phyloP scores from a whole-genome alignment of 805 yeast genomes.

The Ogataea allantospora region DNA sequence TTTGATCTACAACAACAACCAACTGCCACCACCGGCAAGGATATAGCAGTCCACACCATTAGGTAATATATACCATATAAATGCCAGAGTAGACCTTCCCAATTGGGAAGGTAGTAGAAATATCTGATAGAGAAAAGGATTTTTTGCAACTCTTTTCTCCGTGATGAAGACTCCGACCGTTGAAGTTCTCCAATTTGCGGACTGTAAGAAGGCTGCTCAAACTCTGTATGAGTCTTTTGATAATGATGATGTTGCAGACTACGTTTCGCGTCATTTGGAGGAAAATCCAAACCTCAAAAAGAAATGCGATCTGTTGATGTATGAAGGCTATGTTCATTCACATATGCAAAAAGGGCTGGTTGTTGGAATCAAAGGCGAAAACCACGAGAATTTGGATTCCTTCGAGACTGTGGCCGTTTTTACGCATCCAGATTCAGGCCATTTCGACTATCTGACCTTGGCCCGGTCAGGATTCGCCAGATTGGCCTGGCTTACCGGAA shows the following conservation, averaged over 20 bases:
- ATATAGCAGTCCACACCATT: conserved; percentile 51
- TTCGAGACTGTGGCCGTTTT: conserved; percentile 58
- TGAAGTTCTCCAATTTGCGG: conserved; percentile 29
- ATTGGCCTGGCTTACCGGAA: conserved; percentile 48
- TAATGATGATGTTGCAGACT: conserved; percentile 34
- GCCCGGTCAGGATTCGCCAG: conserved; percentile 52
- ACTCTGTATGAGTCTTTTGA: conserved; percentile 36
- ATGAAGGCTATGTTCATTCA: conserved; percentile 50
- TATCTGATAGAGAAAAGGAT: not conserved
- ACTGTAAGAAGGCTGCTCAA: conserved; percentile 35
- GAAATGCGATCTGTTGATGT: conserved; percentile 41
- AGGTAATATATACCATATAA: conserved; percentile 30
- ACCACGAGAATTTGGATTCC: conserved; percentile 27
- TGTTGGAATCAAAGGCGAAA: conserved; percentile 47
- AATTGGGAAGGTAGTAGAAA: conserved; percentile 12
- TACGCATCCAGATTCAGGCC: conserved; percentile 46
- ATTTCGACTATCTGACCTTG: conserved; percentile 44
- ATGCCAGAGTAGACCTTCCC: conserved; percentile 11
- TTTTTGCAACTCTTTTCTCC: conserved; percentile 2
- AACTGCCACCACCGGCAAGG: conserved; percentile 41
- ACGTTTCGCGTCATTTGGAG: conserved; percentile 33
- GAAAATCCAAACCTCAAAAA: conserved; percentile 30
- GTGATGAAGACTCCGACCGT: conserved; percentile 20
- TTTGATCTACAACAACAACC: conserved; percentile 52
- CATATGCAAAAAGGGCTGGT: conserved; percentile 51